Conservation (phyloP, 192 early-diverging fungal genomes). For the Podila verticillata region DNA sequence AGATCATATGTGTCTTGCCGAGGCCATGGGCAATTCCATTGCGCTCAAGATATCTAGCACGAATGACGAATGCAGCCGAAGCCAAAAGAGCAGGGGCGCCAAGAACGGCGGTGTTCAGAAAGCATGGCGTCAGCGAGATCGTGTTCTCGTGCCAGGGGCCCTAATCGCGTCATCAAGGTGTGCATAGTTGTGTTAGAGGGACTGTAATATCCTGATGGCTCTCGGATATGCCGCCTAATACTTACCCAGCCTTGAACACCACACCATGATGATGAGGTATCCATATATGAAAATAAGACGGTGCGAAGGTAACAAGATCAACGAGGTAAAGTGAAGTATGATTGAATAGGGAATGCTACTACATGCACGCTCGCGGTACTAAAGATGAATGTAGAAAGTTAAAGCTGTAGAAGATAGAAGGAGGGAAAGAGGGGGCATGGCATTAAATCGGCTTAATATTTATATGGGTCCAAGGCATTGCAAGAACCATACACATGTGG, state of each 20-base stretch:
- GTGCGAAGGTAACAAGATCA: too few species aligned
- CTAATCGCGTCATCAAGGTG: background rate
- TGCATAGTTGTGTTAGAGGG: background rate
- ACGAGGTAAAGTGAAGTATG: too few species aligned
- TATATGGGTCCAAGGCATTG: too few species aligned
- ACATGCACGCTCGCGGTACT: too few species aligned
- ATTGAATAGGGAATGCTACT: too few species aligned
- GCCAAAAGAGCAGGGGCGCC: slow-evolving; percentile 14
- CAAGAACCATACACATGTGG: too few species aligned
- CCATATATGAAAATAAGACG: too few species aligned
- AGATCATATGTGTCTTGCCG: background rate
- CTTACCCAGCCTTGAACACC: slow-evolving; percentile 33
- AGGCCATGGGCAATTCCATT: slow-evolving; percentile 8
- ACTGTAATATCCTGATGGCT: background rate
- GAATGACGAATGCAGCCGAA: slow-evolving; percentile 1
- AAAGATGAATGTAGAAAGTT: too few species aligned
- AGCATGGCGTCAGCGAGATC: slow-evolving; percentile 22
- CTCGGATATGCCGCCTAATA: background rate
- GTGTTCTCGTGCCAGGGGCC: slow-evolving; percentile 20
- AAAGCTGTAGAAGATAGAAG: too few species aligned
- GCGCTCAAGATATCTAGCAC: slow-evolving; percentile 7
- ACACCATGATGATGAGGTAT: slow-evolving; percentile 26
- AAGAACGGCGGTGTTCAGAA: slow-evolving; percentile 15
- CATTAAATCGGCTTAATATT: too few species aligned
- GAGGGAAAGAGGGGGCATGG: too few species aligned